Conservation (phyloP, 1,284 basidiomycete species). For the Chalciporus sp. region DNA sequence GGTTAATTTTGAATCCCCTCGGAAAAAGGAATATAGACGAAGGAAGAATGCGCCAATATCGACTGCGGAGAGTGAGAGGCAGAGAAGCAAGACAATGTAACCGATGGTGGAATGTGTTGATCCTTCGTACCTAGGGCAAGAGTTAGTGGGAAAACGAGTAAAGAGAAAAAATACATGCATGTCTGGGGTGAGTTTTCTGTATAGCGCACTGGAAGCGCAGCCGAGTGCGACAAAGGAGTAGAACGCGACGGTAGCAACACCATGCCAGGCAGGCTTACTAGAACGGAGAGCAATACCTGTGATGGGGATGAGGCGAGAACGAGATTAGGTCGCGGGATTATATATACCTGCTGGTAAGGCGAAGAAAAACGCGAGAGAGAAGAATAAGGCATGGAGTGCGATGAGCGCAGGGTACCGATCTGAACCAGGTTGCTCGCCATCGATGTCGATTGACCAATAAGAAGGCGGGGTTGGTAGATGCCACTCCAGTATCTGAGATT, state of each 20-base stretch:
- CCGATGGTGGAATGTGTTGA: conserved; percentile 65
- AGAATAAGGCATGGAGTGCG: conserved; percentile 63
- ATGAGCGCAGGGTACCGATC: conserved; percentile 65
- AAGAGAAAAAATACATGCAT: conserved; percentile 53
- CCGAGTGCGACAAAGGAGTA: conserved; percentile 59
- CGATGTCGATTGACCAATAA: conserved; percentile 77
- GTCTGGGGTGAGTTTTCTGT: conserved; percentile 75
- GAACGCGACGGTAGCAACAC: conserved; percentile 58
- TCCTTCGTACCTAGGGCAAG: conserved; percentile 63
- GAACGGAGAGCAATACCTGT: conserved; percentile 76
- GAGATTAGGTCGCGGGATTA: too few species aligned
- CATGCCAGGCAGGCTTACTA: conserved; percentile 65
- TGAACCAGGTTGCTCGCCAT: conserved; percentile 47
- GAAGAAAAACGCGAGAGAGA: conserved; percentile 76
- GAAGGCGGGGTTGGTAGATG: conserved; percentile 74
- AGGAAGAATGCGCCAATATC: conserved; percentile 53
- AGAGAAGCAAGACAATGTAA: conserved; percentile 59
- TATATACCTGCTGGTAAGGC: conserved; percentile 70
- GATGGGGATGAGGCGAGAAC: background rate
- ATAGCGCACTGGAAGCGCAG: conserved; percentile 62
- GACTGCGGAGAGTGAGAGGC: conserved; percentile 56
- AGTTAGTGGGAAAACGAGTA: conserved; percentile 15
- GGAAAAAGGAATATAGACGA: conserved; percentile 52
- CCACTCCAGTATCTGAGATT: conserved; percentile 63
- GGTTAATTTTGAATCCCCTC: conserved; percentile 46